Evolutionary conservation across 805 yeast genomes (phyloP).

Genomic region (Debaryomyces castellii): DNA sequence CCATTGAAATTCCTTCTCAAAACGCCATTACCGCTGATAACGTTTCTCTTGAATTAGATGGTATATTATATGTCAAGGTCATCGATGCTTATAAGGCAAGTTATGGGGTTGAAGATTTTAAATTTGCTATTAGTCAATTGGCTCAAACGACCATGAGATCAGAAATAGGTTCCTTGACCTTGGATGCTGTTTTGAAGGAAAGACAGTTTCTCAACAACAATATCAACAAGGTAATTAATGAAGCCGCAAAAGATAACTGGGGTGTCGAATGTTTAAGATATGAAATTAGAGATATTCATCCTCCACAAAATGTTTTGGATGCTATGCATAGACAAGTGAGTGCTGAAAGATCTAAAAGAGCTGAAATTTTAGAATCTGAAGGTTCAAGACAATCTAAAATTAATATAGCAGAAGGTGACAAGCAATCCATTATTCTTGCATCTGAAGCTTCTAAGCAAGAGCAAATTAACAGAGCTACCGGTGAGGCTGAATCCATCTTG

Average conservation of each 20-base stretch:
- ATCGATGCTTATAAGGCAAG: slow-evolving; percentile 82
- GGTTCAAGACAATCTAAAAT: slow-evolving; percentile 78
- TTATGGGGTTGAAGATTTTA: slow-evolving; percentile 86
- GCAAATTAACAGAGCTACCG: slow-evolving; percentile 65
- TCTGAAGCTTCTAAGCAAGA: slow-evolving; percentile 69
- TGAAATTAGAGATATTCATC: slow-evolving; percentile 86
- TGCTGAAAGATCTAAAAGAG: slow-evolving; percentile 84
- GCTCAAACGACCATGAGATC: slow-evolving; percentile 92
- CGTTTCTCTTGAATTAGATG: slow-evolving; percentile 82
- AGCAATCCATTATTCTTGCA: slow-evolving; percentile 66
- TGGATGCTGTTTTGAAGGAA: slow-evolving; percentile 77
- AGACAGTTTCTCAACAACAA: slow-evolving; percentile 70
- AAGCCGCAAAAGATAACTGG: slow-evolving; percentile 79
- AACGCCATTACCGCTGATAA: slow-evolving; percentile 85
- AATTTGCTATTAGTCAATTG: slow-evolving; percentile 78
- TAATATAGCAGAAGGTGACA: slow-evolving; percentile 82
- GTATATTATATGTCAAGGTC: slow-evolving; percentile 75
- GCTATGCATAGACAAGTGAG: slow-evolving; percentile 91
- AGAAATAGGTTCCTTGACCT: slow-evolving; percentile 79
- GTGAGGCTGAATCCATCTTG: slow-evolving; percentile 70
- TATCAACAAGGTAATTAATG: slow-evolving; percentile 77
- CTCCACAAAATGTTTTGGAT: slow-evolving; percentile 79
- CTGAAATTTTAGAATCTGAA: slow-evolving; percentile 83
- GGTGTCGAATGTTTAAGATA: slow-evolving; percentile 81
- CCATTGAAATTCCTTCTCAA: slow-evolving; percentile 83